Evolutionary conservation across 345 rosid genomes (phyloP), one percentile per base, ranked within the genome.

Genomic region (Alliaria petiolata): DNA sequence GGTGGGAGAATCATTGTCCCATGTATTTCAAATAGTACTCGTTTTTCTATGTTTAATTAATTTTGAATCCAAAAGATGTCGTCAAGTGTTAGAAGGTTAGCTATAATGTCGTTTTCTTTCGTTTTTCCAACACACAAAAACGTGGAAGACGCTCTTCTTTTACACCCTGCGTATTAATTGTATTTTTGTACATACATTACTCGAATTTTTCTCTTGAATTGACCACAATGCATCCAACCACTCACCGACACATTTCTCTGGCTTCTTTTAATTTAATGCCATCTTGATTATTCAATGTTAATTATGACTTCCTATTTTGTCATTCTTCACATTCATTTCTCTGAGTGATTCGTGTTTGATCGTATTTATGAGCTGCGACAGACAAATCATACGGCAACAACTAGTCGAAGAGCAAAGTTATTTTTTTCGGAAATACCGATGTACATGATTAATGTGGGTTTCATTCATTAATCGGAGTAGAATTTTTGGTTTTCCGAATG

Each of bases 101-200:
- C 65, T 73, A 20, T 11, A 56, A 49, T 55, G 71, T 73, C 71
- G 35, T 73, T 56, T 46, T 70, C 67, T 59, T 36, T 70, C 40
- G 16, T 58, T 58, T n/a, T 70, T 56, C 71, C 45, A 22, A 55
- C 33, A 38, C 22, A 59, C 43, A 17, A 31, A 72, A 65, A 65
- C 77, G 77, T 65, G 77, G 40, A 28, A 56, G 71, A 50, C 65
- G 71, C 66, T 73, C 77, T 73, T 64, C 49, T 72, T 55, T 26
- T 47, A 28, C 1, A 16, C 20, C n/a, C 15, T 28, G 40, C 49
- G 42, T 63, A 36, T 35, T n/a, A n/a, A n/a, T n/a, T 63, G 65
- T 47, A 47, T 30, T 39, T n/a, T 52, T 64, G 4, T 33, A 38
- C 25, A 42, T 17, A 38, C n/a, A n/a, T n/a, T 14, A 64, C 43